Conservation (phyloP, 352 stramenopile species). For the Aphanomyces stellatus region DNA sequence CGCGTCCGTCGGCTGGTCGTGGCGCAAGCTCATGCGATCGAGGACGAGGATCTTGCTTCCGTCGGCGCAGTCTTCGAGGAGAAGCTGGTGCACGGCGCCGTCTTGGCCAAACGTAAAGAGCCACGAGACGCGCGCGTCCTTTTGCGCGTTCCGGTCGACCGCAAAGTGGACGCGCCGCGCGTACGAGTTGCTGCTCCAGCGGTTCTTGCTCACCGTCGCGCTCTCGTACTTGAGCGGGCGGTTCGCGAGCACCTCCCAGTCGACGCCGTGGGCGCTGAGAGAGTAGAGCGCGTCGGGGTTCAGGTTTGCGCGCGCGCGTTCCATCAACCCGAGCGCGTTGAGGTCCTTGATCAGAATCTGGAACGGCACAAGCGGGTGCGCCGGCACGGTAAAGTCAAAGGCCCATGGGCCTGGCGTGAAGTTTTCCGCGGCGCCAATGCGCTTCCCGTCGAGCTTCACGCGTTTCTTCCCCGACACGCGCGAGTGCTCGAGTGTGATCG, state of each 20-base stretch:
- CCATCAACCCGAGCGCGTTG: slow-evolving; percentile 57
- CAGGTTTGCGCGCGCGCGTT: slow-evolving; percentile 29
- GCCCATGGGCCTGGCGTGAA: slow-evolving; percentile 64
- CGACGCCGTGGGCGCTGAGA: slow-evolving; percentile 45
- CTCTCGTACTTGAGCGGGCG: slow-evolving; percentile 31
- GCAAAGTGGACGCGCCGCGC: slow-evolving; percentile 54
- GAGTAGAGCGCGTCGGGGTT: slow-evolving; percentile 60
- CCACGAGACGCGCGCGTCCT: slow-evolving; percentile 38
- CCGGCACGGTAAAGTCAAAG: slow-evolving; percentile 44
- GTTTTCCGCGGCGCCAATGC: slow-evolving; percentile 58
- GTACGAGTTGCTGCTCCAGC: slow-evolving; percentile 75
- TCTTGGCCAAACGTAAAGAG: slow-evolving; percentile 76
- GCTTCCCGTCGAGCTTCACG: slow-evolving; percentile 66
- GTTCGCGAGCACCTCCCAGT: slow-evolving; percentile 61
- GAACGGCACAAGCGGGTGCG: slow-evolving; percentile 34
- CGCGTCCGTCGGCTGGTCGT: slow-evolving; percentile 5
- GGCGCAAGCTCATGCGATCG: slow-evolving; percentile 13
- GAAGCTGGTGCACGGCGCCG: slow-evolving; percentile 65
- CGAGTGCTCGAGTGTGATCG: slow-evolving; percentile 76
- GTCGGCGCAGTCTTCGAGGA: slow-evolving; percentile 52
- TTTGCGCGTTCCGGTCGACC: slow-evolving; percentile 29
- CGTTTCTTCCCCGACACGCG: slow-evolving; percentile 77
- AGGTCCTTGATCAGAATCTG: slow-evolving; percentile 66
- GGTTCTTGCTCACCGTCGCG: background rate
- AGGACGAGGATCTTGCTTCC: slow-evolving; percentile 70